Evolutionary conservation across 2,329 filamentous ascomycete genomes (phyloP), one percentile per base, ranked within the genome.

Genomic region (Blastomyces silverae): DNA sequence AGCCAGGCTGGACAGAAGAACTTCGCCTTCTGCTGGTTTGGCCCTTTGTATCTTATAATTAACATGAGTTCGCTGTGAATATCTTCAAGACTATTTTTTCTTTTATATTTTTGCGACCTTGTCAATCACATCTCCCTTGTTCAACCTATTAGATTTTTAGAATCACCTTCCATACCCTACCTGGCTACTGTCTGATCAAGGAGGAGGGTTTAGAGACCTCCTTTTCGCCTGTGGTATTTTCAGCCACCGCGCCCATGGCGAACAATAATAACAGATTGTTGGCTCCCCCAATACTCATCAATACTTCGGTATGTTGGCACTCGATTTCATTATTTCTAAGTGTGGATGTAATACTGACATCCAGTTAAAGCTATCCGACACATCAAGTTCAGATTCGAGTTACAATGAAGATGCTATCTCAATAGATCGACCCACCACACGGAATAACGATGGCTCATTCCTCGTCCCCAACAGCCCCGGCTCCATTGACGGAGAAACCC

Each of bases 401-500:
- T 39, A 7, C 46, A 52, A 55, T 25, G 62, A 63, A 25, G 61
- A 64, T 22, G 53, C 44, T 44, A 64, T 63, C 39, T 65, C 66
- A 10, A 50, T 59, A 46, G 66, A 67, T 53, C 65, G 67, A 60
- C 56, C 53, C 28, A 64, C 64, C 4, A 63, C 66, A 4, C 64
- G 63, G 20, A 42, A 44, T 31, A 66, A 65, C 44, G 66, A 69
- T 65, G 64, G 64, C 55, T 65, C 65, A 42, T 66, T 68, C 59
- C 66, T 69, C 37, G 61, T 63, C 34, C 66, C 68, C 13, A 62
- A 64, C 34, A 67, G 67, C 48, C 67, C 67, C n/a, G 57, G 31
- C 31, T 69, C 68, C 10, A 63, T 78, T 31, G 78, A 79, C 63
- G 79, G 78, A 37, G 77, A 78, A 53, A 80, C 78, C n/a, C 71